Base-by-base conservation (phyloP, 2,329 filamentous ascomycete species). In the Pyricularia grisea region DNA sequence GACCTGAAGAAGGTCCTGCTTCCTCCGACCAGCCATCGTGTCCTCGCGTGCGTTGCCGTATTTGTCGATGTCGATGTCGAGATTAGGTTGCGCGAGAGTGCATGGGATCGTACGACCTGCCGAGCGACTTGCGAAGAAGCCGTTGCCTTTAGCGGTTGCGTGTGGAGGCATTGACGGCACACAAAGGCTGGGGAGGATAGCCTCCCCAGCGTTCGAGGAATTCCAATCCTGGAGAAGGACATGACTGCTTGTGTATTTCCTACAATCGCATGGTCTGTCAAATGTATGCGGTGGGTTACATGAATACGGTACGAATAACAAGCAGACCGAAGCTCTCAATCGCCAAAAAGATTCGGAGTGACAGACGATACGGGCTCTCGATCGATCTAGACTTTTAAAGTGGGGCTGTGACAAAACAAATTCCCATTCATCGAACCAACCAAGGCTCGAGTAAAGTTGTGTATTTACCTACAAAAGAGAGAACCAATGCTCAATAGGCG, bases 141-240 rank as follows among this genome's bases (percentile, higher is more conserved):
- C 31, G 31, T 33, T 65, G 68, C 68, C 71, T 71, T 70, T 60
- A 70, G 71, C n/a, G 74, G 73, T 66, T 74, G 73, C 27, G 75
- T 75, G 31, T 73, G 71, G 70, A 78, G 79, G 75, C 82, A 85
- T 80, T 85, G 84, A 71, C 82, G 82, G 77, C 82, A 85, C 74
- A 81, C 74, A 68, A 83, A 79, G 69, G 80, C 78, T 36, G 79
- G 76, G 28, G 72, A 70, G 6, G 74, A 70, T 6, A 74, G 69
- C 69, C 73, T 73, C 10, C 70, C 14, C 20, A 73, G 71, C 20
- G 73, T 72, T 71, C 75, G 73, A 55, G 73, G 74, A 64, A 77
- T 70, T 31, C 75, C 75, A 27, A 73, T 68, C 68, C 75, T 74
- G 17, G 76, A 73, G 66, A 75, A 74, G 30, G 73, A 71, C 76